Conservation (phyloP, 768 basidiomycete species). For the Calvatia gigantea region DNA sequence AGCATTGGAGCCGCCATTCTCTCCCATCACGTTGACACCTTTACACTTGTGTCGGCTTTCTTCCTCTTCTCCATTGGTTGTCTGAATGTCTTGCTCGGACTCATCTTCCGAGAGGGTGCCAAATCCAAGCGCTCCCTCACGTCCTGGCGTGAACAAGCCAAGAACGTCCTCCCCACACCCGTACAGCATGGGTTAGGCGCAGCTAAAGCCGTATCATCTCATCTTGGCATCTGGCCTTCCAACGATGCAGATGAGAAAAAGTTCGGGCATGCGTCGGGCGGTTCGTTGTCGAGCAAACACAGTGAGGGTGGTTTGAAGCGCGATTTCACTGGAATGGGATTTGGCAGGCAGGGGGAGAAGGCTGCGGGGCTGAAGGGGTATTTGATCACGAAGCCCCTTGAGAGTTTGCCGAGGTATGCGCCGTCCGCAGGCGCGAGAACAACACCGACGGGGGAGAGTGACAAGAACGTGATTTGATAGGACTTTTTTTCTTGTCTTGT, state of each 20-base stretch:
- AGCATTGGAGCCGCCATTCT: constrained; percentile 69
- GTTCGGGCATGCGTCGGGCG: constrained; percentile 1
- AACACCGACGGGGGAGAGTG: background rate
- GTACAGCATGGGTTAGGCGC: constrained; percentile 17
- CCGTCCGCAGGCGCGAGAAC: background rate
- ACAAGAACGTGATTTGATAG: background rate
- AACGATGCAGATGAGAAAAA: constrained; percentile 10
- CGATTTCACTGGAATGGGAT: constrained; percentile 38
- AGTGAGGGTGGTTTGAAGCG: constrained; percentile 34
- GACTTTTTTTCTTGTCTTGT: background rate
- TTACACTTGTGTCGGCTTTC: constrained; percentile 85
- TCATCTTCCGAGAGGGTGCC: constrained; percentile 70
- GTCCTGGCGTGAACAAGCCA: constrained; percentile 59
- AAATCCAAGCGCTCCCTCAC: constrained; percentile 66
- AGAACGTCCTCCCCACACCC: constrained; percentile 51
- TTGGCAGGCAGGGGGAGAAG: constrained; percentile 81
- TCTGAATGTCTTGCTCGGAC: constrained; percentile 76
- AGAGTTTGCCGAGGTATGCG: constrained; percentile 23
- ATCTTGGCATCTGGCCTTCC: background rate
- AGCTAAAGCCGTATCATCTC: constrained; percentile 15
- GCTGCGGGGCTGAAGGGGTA: constrained; percentile 63
- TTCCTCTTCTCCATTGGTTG: constrained; percentile 82
- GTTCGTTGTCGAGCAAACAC: constrained; percentile 9
- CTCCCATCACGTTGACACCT: constrained; percentile 76
- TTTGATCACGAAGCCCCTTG: constrained; percentile 27